Conservation (phyloP, 208 protist genomes). For the Angomonas desouzai region DNA sequence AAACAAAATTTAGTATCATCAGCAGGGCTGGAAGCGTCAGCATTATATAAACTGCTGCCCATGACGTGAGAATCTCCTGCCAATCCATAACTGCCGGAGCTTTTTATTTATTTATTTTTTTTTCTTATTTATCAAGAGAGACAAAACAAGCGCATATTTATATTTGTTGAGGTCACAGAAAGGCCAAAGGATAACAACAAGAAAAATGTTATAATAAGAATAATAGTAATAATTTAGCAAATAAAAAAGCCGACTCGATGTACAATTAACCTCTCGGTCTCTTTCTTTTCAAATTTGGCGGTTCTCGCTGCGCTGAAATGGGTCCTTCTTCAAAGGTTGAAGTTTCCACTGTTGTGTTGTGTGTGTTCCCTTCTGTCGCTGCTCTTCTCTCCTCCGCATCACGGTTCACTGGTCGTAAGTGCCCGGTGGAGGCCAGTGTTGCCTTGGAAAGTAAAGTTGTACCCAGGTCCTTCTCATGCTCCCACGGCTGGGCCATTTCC, state of each 20-base stretch:
- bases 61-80: conserved; percentile 42
- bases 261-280: conserved; percentile 8
- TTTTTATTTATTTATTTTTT: background rate
- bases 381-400: background rate
- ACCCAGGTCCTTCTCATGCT: conserved; percentile 80
- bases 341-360: background rate
- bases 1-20: conserved; percentile 58
- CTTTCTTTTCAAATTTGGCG: conserved; percentile 24
- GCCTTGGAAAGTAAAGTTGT: conserved; percentile 72
- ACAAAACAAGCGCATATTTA: background rate
- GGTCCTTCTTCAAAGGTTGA: conserved; percentile 15
- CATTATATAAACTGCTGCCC: conserved; percentile 45
- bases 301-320: conserved; percentile 55
- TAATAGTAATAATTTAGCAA: conserved; percentile 1
- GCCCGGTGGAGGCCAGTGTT: conserved; percentile 37
- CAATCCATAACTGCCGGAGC: background rate
- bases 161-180: background rate
- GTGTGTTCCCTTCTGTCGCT: background rate
- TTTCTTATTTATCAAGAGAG: background rate
- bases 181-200: background rate
- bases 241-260: background rate
- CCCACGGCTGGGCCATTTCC: conserved; percentile 95
- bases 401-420: conserved; percentile 18
- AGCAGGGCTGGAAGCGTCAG: conserved; percentile 41
- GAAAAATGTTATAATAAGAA: background rate